These are phyloP conservation scores for Salix udensis DNA, from an alignment of 345 rosid species.

Conservation along the genomic window DNA sequence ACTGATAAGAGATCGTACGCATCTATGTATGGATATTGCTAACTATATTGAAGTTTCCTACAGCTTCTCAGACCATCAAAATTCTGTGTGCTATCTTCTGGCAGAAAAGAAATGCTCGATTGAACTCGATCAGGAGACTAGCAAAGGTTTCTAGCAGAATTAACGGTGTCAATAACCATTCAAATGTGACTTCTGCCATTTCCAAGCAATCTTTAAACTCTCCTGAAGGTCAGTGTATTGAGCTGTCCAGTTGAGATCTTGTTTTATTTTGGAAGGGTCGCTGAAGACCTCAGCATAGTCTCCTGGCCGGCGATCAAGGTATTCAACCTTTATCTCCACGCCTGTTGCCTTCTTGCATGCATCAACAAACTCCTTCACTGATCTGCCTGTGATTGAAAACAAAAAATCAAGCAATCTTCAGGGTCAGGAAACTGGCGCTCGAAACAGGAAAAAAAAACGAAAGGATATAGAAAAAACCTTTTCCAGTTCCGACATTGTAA, in stretches of 20 bases:
- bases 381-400: conserved; percentile 61
- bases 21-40: not conserved
- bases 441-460: no score
- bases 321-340: conserved; percentile 62
- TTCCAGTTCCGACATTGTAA: conserved; percentile 93
- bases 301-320: conserved; percentile 82
- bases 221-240: conserved; percentile 62
- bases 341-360: conserved; percentile 95
- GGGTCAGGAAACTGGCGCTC: not conserved
- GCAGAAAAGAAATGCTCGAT: not conserved
- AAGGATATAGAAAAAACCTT: conserved; percentile 34
- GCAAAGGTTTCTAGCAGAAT: not conserved
- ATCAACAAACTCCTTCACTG: conserved; percentile 93
- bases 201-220: conserved; percentile 76
- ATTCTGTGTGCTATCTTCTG: not conserved
- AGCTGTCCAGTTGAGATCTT: conserved; percentile 85
- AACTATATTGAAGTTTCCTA: not conserved
- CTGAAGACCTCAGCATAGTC: conserved; percentile 91
- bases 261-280: conserved; percentile 69
- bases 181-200: conserved; percentile 80
- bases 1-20: not conserved
- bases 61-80: not conserved
- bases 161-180: conserved; percentile 54
- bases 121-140: not conserved
- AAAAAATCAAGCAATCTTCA: not conserved